phyloP scores from a whole-genome alignment of 2,329 filamentous ascomycete genomes.

The Capronia americana region DNA sequence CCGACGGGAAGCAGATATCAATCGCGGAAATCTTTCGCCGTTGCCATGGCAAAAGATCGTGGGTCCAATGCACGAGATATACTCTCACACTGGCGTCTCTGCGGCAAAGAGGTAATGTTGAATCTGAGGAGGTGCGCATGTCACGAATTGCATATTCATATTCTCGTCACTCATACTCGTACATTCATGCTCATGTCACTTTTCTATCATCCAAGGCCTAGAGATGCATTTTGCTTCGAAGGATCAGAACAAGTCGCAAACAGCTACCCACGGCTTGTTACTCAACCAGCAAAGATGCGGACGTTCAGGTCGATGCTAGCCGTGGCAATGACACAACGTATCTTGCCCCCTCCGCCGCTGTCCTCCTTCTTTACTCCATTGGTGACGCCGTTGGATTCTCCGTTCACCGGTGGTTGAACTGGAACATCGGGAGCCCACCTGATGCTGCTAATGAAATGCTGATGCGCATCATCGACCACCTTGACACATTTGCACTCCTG shows the following conservation, averaged over 20 bases:
- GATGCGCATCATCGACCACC: slow-evolving; percentile 75
- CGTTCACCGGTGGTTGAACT: slow-evolving; percentile 34
- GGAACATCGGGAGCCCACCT: slow-evolving; percentile 80
- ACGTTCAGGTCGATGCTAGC: slow-evolving; percentile 83
- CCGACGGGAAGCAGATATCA: background rate
- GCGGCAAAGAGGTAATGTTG: too few species aligned
- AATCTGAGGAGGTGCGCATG: background rate
- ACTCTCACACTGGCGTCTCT: background rate
- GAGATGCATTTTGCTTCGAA: slow-evolving; percentile 6
- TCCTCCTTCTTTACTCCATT: slow-evolving; percentile 58
- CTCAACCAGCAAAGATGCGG: slow-evolving; percentile 70
- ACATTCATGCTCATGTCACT: slow-evolving; percentile 29
- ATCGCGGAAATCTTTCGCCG: background rate
- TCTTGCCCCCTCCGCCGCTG: slow-evolving; percentile 63
- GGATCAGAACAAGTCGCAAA: slow-evolving; percentile 11
- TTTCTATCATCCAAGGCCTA: slow-evolving; percentile 28
- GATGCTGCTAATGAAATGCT: slow-evolving; percentile 84
- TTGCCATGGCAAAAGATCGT: background rate
- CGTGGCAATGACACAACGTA: slow-evolving; percentile 85
- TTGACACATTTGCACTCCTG: slow-evolving; percentile 93
- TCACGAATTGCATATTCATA: slow-evolving; percentile 12
- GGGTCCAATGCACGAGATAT: too few species aligned
- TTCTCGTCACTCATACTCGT: slow-evolving; percentile 36
- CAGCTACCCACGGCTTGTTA: background rate
- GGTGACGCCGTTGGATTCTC: slow-evolving; percentile 42